Evolutionary conservation across 345 rosid species (phyloP), one percentile per base, ranked within the genome.

Genomic region (Mallotus nudiflorus): DNA sequence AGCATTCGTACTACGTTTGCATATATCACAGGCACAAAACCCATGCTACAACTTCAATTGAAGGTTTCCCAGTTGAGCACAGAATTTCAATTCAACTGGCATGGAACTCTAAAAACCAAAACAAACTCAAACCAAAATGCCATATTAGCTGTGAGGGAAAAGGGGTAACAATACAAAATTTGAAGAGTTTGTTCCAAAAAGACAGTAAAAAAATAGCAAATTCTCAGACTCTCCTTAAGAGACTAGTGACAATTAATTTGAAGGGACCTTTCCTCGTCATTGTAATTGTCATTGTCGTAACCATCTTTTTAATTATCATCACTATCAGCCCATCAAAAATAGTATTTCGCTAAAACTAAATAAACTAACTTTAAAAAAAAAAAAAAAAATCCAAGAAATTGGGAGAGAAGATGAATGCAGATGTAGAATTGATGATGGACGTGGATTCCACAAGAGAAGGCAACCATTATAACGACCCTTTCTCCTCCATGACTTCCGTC

Each of bases 251-350:
- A 67, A 59, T 9, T 50, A 27, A 0, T 29, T 22, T n/a, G 56
- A 31, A 40, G 27, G 5, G 60, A 52, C 51, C 61, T 12, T 40
- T 6, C 56, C 37, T 69, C 10, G 40, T 33, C 44, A n/a, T n/a
- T n/a, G n/a, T n/a, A n/a, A n/a, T n/a, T n/a, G n/a, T n/a, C 73
- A n/a, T 31, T n/a, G 40, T 72, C 51, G 68, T 46, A 62, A 71
- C 45, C 73, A 58, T n/a, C 18, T 42, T 33, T 22, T 62, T 67
- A 16, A 76, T 45, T 51, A 37, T 76, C 71, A 71, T 71, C 69
- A 44, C 54, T 57, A 53, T 53, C 63, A 45, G 46, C 53, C 37
- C 72, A 22, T 51, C 67, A 76, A 77, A 77, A 71, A 53, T 5
- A 33, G 69, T 53, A 66, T 53, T 22, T 35, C 18, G 51, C 68